These are phyloP conservation scores for Phaeosphaeria sp. DNA, from an alignment of 2,329 filamentous ascomycete genomes.

Conservation along the genomic window DNA sequence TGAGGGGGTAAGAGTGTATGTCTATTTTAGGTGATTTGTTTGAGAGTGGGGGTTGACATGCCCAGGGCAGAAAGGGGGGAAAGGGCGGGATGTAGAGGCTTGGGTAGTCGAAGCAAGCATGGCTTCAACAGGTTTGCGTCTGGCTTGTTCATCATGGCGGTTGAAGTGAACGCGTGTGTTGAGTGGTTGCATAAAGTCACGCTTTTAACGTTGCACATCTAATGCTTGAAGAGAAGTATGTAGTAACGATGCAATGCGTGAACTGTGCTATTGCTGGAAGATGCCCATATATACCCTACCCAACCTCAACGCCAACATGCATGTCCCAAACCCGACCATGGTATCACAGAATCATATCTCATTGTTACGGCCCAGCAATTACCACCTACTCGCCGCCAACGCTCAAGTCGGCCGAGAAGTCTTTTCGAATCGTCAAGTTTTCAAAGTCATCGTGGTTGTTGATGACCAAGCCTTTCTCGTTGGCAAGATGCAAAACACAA, in stretches of 20 bases:
- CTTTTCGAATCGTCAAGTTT: slow-evolving; percentile 57
- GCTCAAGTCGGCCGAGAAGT: slow-evolving; percentile 52
- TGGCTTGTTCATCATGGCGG: no score
- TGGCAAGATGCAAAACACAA: slow-evolving; percentile 85
- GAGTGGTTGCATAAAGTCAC: no score
- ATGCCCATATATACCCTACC: neutral
- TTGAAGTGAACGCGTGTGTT: no score
- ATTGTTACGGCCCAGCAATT: neutral
- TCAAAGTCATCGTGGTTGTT: slow-evolving; percentile 63
- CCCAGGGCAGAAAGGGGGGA: no score
- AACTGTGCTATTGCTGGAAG: neutral
- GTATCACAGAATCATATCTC: neutral
- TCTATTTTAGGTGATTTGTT: no score
- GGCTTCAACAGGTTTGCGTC: no score
- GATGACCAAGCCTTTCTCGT: slow-evolving; percentile 87
- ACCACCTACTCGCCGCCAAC: slow-evolving; percentile 16
- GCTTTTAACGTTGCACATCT: no score
- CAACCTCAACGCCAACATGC: neutral
- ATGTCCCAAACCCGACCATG: neutral
- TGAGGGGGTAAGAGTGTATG: no score
- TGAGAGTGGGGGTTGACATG: no score
- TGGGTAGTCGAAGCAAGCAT: no score
- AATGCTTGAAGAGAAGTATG: no score
- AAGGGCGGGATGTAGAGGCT: no score
- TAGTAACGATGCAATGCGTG: neutral